Base-by-base conservation (phyloP, 805 yeast genomes). In the Pichia scutulata region DNA sequence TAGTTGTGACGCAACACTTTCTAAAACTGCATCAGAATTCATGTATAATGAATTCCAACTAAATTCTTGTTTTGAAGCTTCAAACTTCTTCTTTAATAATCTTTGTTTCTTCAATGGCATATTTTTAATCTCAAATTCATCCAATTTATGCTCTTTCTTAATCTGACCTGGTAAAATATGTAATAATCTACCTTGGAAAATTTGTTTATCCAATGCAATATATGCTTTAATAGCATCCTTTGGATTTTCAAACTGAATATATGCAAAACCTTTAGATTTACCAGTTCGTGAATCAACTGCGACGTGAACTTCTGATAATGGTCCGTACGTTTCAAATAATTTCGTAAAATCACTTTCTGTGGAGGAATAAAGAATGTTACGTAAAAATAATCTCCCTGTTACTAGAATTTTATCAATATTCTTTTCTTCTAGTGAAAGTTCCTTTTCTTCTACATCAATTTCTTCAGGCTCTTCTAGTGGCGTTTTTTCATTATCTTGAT, bases 11-110 rank as follows among this genome's bases (percentile, higher is more conserved):
- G 98, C 97, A 41, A 89, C 93, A 48, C 93, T 84, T 45, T 89
- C 92, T 67, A 93, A 72, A 13, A 93, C 95, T 1, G 98, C 96
- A 70, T 92, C 97, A 50, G 74, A 81, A 63, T 86, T 92, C 84
- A 93, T 80, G 62, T 81, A 93, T 37, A 93, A 74, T 0, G 98
- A 88, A 63, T 90, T 93, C 99, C 99, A 93, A 59, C 90, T 82
- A 68, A 93, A 93, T 60, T 89, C 92, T 46, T 82, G 78, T 64
- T 84, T 87, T 1, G 93, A 70, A 1, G 99, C 98, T 60, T 82
- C 86, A 30, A 82, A 84, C 63, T 88, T 89, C 59, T 84, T 81
- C 66, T 84, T 87, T 61, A 93, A 70, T 61, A 89, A 96, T 52
- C 80, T 76, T 69, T 90, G 98, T 59, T 90, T 90, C 68, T 93